Percentiles rank a stretch among this genome's conserved stretches.
phyloP scores from a whole-genome alignment of 805 yeast genomes.

The Starmerella asiatica region DNA sequence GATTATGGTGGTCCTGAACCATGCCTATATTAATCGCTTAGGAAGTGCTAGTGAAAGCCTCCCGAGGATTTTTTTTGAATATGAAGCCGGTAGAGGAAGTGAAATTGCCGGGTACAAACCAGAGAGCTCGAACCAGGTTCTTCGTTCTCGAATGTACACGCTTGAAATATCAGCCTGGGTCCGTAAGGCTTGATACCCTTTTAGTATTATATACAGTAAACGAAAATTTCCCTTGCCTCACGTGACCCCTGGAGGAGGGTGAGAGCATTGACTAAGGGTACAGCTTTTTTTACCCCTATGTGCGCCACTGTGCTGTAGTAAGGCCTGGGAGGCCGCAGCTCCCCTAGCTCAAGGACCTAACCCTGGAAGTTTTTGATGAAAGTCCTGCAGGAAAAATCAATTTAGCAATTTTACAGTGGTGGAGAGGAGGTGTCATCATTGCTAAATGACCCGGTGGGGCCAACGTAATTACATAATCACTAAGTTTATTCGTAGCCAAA shows the following conservation, averaged over 20 bases:
- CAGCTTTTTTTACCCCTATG: background rate
- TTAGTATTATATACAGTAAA: background rate
- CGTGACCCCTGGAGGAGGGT: background rate
- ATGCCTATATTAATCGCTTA: constrained; percentile 11
- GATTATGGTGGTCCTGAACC: constrained; percentile 7
- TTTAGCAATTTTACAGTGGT: too few relatives aligned
- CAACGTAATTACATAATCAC: too few relatives aligned
- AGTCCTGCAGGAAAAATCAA: too few relatives aligned
- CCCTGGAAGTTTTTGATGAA: too few relatives aligned
- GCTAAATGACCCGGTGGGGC: too few relatives aligned
- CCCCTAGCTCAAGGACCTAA: too few relatives aligned
- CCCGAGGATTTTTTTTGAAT: constrained; percentile 4
- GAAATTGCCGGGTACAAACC: background rate
- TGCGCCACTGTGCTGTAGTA: too few relatives aligned
- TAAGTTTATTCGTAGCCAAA: too few relatives aligned
- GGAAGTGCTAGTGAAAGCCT: constrained; percentile 19
- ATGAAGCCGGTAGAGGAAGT: background rate
- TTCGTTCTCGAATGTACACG: too few relatives aligned
- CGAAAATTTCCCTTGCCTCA: background rate
- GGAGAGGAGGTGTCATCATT: too few relatives aligned
- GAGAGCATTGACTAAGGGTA: background rate
- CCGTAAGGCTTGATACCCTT: too few relatives aligned
- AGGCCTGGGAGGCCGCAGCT: too few relatives aligned
- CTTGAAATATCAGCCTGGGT: background rate
- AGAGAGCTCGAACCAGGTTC: background rate